A percentile compares a stretch with the other conserved stretches of the same genome.
Evolutionary conservation across 148 eudicot genomes (phyloP).

Genomic region (Talinum fruticosum): DNA sequence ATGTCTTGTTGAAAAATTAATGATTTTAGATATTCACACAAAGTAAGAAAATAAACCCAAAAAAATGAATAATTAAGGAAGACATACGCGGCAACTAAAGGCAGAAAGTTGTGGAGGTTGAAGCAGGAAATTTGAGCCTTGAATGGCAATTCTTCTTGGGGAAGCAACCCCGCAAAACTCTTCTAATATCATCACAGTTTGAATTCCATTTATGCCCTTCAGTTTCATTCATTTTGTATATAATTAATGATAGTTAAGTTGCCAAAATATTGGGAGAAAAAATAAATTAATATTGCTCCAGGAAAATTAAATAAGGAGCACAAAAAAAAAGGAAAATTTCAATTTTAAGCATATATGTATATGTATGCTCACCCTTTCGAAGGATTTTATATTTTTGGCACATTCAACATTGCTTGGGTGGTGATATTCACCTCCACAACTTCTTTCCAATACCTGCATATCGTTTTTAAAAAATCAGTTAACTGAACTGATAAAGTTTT

Average conservation of each 20-base stretch:
- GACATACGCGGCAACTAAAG: conserved; percentile 1
- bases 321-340: no score
- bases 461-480: background rate
- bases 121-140: background rate
- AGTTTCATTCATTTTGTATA: background rate
- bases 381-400: background rate
- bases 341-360: background rate
- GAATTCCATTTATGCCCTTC: background rate
- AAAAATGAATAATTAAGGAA: background rate
- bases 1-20: no score
- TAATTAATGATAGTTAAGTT: background rate
- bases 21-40: no score
- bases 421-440: conserved; percentile 17
- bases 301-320: background rate
- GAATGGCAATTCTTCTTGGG: background rate
- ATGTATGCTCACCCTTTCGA: background rate
- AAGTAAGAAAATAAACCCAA: background rate
- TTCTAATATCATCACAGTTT: conserved; percentile 3
- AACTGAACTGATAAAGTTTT: no score
- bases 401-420: background rate
- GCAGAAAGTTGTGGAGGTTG: background rate
- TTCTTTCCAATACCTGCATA: conserved; percentile 16
- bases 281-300: background rate
- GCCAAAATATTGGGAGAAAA: background rate
- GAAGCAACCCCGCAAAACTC: background rate